Percentiles rank a stretch among this genome's conserved stretches.
phyloP scores from a whole-genome alignment of 441 rosid genomes.

The Eruca vesicaria region DNA sequence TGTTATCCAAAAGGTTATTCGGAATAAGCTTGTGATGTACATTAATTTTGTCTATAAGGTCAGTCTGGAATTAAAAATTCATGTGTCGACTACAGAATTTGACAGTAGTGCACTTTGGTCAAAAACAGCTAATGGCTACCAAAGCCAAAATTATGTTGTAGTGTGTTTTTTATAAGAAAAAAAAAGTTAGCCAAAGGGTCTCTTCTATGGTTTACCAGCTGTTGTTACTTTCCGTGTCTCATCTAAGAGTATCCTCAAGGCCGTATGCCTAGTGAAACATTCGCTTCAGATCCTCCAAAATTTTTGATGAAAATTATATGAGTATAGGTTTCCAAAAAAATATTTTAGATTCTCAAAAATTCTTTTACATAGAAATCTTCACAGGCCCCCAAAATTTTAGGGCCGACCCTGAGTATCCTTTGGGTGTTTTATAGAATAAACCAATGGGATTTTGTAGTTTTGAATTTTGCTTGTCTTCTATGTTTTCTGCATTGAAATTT shows the following conservation, averaged over 20 bases:
- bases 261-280: no score
- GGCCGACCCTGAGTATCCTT: conserved; percentile 44
- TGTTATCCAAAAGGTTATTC: background rate
- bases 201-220: conserved; percentile 75
- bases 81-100: background rate
- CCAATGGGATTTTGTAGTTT: background rate
- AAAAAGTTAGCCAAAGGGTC: conserved; percentile 35
- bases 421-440: conserved; percentile 44
- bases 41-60: background rate
- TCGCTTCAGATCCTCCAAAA: no score
- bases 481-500: background rate
- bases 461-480: background rate
- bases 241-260: conserved; percentile 56
- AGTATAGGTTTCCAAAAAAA: no score
- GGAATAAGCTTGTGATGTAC: background rate
- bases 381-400: no score
- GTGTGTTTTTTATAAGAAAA: background rate
- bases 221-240: conserved; percentile 77
- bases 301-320: no score
- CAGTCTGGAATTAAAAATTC: background rate
- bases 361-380: no score
- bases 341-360: no score
- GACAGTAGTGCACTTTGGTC: background rate
- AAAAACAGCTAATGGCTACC: background rate
- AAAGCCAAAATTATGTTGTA: background rate